Percentiles rank a stretch among this genome's conserved stretches.
phyloP scores from a whole-genome alignment of 139 green algal species.

The Limnomonas spitsbergensis region DNA sequence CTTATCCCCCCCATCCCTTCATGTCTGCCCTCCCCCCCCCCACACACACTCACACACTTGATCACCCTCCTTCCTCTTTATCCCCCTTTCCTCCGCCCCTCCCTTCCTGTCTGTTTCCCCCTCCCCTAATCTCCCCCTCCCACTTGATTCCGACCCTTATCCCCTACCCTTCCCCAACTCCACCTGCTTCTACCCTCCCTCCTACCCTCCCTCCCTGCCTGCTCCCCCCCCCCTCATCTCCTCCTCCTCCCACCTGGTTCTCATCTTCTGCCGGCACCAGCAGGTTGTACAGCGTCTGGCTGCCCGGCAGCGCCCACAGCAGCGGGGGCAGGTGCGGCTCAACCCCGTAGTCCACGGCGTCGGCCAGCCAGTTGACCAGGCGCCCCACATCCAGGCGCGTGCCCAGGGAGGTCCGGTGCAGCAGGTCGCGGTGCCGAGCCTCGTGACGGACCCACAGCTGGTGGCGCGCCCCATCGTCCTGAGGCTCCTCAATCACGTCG shows the following conservation, averaged over 20 bases:
- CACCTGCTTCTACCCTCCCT: no score
- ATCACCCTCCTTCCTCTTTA: no score
- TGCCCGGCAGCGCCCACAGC: conserved; percentile 44
- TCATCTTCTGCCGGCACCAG: conserved; percentile 40
- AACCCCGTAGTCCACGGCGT: conserved; percentile 24
- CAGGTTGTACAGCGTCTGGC: conserved; percentile 31
- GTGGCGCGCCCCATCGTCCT: conserved; percentile 38
- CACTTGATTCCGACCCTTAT: no score
- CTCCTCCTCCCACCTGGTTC: conserved; percentile 39
- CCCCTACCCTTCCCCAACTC: no score
- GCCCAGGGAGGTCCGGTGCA: conserved; percentile 37
- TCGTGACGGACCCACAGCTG: conserved; percentile 40
- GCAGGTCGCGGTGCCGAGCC: conserved; percentile 23
- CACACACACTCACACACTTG: no score
- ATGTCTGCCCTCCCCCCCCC: no score
- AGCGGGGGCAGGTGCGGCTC: conserved; percentile 34
- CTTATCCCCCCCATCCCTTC: no score
- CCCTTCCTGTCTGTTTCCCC: no score
- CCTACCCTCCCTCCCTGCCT: no score
- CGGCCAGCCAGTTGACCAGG: conserved; percentile 41
- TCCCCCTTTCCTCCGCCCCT: no score
- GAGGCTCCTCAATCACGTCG: conserved; percentile 32
- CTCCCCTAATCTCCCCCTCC: no score
- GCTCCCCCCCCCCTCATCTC: no score
- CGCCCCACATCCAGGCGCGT: conserved; percentile 44